These are phyloP conservation scores for Golubevia pallescens DNA, from an alignment of 1,284 basidiomycete genomes.

Conservation along the genomic window DNA sequence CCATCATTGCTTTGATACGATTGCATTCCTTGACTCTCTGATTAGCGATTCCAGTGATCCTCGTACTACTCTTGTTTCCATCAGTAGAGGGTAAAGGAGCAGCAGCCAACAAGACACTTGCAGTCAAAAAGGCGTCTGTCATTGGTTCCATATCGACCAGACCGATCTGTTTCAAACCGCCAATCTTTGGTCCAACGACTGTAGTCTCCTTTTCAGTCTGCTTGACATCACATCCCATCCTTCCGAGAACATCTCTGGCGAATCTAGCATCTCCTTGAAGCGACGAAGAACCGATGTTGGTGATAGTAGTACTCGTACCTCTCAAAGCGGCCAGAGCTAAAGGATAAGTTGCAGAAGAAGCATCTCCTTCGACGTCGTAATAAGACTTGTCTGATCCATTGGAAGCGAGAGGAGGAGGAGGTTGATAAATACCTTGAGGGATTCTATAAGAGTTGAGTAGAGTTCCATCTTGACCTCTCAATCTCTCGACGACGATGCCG, in stretches of 20 bases:
- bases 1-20: conserved; percentile 93
- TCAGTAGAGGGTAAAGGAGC: conserved; percentile 59
- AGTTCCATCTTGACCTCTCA: conserved; percentile 73
- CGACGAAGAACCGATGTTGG: conserved; percentile 86
- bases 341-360: conserved; percentile 94
- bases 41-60: conserved; percentile 94
- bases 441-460: conserved; percentile 84
- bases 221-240: conserved; percentile 89
- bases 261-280: conserved; percentile 96
- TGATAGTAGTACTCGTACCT: conserved; percentile 88
- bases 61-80: conserved; percentile 68
- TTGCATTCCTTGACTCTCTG: conserved; percentile 99
- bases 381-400: too few species aligned
- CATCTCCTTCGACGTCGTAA: too few species aligned
- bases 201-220: conserved; percentile 89
- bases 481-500: conserved; percentile 78
- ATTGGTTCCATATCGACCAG: conserved; percentile 98
- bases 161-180: conserved; percentile 81
- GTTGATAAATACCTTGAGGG: conserved; percentile 78
- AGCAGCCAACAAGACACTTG: conserved; percentile 85
- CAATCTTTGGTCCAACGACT: conserved; percentile 85
- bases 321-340: conserved; percentile 95
- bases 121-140: conserved; percentile 98
- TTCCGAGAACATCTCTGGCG: conserved; percentile 87
- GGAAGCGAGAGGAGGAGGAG: conserved; percentile 65